Base-by-base conservation (phyloP, 805 yeast genomes). In the Wickerhamiella qilinensis region DNA sequence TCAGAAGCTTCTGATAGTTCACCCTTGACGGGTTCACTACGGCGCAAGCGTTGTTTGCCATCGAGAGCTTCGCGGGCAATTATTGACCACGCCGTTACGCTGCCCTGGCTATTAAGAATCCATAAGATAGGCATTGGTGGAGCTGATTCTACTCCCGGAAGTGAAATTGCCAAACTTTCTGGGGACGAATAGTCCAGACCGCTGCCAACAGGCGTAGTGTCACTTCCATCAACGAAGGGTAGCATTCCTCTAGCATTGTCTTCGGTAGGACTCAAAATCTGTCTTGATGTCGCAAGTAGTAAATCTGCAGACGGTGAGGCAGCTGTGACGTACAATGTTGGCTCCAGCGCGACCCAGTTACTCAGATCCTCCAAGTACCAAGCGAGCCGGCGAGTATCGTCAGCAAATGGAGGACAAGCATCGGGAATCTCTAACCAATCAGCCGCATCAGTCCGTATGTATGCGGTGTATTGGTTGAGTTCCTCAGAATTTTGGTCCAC, bases 21-120 rank as follows among this genome's bases (percentile, higher is more conserved):
- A n/a, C n/a, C n/a, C n/a, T n/a, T n/a, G n/a, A n/a, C n/a, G n/a
- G n/a, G n/a, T n/a, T n/a, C n/a, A n/a, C n/a, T n/a, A n/a, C n/a
- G n/a, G 25, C 25, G 6, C 9, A 22, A 11, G 25, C 6, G 6
- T 11, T 6, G 9, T 11, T 17, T 9, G 27, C 24, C 30, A 12
- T 21, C 24, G 11, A 40, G 34, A 7, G 46, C 45, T 3, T 36
- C 39, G 4, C 36, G 38, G 14, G 37, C 30, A 7, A 40, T 46
- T 8, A 50, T 28, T 18, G 35, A 16, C 51, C 51, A 48, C 14
- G 45, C 52, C 1, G 46, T 31, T 3, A 50, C 7, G 3, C 39
- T 18, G 3, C 55, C 54, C 30, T 39, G 45, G 24, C 48, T 48
- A 4, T 48, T 44, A 15, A 50, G 37, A 1, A 47, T 36, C 18